Conservation (phyloP, 2,329 filamentous ascomycete species). For the Trichophyton simii region DNA sequence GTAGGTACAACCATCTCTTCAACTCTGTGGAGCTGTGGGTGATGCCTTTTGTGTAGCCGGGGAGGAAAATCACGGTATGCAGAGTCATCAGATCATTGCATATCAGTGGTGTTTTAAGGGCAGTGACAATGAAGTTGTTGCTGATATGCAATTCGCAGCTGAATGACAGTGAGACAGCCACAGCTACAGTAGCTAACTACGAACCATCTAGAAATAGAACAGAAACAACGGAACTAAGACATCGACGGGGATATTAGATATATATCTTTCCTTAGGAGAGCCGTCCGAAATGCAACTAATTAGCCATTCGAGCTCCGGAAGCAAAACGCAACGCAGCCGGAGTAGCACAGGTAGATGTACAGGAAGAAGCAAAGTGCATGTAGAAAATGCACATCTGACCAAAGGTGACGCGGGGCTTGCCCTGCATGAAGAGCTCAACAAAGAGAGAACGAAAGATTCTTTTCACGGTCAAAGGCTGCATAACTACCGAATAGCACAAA, state of each 20-base stretch:
- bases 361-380: not conserved
- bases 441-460: not conserved
- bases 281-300: not conserved
- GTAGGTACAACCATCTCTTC: not conserved
- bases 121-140: not conserved
- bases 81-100: not conserved
- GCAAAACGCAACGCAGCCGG: not conserved
- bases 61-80: not conserved
- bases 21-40: not conserved
- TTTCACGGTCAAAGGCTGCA: too few relatives aligned
- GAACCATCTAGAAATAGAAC: not conserved
- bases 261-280: not conserved
- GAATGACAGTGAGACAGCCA: not conserved
- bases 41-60: not conserved
- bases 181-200: not conserved
- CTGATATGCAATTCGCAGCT: not conserved
- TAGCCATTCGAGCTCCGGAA: constrained; percentile 1
- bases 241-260: not conserved
- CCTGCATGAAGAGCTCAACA: constrained; percentile 2
- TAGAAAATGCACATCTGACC: not conserved
- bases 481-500: not conserved
- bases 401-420: constrained; percentile 1
- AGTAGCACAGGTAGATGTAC: not conserved
- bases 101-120: not conserved
- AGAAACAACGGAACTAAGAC: not conserved